Evolutionary conservation across 2,329 filamentous ascomycete genomes (phyloP), one percentile per base, ranked within the genome.

Genomic region (Ceratocystis cacaofunesta): DNA sequence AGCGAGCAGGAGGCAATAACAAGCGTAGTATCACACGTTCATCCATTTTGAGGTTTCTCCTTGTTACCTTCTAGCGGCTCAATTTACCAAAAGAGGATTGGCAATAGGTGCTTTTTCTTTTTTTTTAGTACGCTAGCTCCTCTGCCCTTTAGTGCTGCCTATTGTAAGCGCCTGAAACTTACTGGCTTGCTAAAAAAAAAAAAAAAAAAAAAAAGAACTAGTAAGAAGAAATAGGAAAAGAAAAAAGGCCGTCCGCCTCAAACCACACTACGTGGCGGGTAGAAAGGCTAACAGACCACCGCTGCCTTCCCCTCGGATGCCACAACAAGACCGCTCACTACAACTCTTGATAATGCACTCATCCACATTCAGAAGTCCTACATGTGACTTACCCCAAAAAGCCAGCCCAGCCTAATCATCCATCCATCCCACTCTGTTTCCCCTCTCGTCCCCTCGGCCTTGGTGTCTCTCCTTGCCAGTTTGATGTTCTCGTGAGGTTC

Each of bases 121-220:
- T 17, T n/a, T 50, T n/a, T n/a, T 32, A 5, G 5, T 58, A 19
- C 48, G 22, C 48, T 50, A 8, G n/a, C 10, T 25, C n/a, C 46
- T 50, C 12, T 25, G 22, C 7, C 7, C 15, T 5, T n/a, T 58
- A 36, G 28, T 58, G 22, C 52, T 22, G 50, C 28, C 55, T 58
- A n/a, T 30, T 58, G 55, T 58, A 58, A 58, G 55, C 55, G 28
- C 55, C 55, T 32, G 55, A 58, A 58, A n/a, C 36, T 41, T 41
- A 41, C 36, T 41, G 36, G 36, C 36, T 15, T 41, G 36, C 36
- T 41, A 41, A 15, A 41, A 36, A 36, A 4, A 2, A 2, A 41
- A 41, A 12, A 15, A 8, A 41, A 12, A 3, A 25, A 25, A 25
- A 25, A 1, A 25, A 25, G 0, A 41, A 41, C n/a, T 15, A 12